Conservation (phyloP, 2,329 filamentous ascomycete species). For the Alternaria triticina region DNA sequence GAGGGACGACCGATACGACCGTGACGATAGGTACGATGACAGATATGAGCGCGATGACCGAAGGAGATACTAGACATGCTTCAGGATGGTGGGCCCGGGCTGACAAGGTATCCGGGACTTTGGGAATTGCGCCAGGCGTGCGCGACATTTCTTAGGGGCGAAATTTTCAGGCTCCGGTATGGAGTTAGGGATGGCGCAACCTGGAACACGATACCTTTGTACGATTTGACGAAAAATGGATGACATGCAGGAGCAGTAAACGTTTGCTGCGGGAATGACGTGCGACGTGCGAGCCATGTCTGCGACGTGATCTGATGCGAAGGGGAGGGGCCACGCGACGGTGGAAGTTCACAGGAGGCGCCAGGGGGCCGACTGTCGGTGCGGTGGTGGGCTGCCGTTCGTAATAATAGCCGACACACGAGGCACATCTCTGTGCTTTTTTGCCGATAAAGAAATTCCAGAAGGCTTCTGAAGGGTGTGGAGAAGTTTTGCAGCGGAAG, state of each 20-base stretch:
- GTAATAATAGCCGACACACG: conserved; percentile 2
- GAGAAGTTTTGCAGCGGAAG: background rate
- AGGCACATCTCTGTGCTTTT: conserved; percentile 4
- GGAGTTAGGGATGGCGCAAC: background rate
- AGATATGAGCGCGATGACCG: conserved; percentile 1
- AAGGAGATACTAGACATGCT: background rate
- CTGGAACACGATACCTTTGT: background rate
- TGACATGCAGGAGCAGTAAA: background rate
- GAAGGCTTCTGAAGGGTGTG: background rate
- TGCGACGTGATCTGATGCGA: conserved; percentile 22
- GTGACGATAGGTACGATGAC: conserved; percentile 10
- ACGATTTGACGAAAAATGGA: background rate
- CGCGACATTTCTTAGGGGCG: background rate
- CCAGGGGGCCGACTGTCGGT: conserved; percentile 1
- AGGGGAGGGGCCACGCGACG: conserved; percentile 11
- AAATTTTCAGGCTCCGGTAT: background rate
- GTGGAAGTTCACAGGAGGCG: conserved; percentile 9
- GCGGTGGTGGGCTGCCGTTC: conserved; percentile 4
- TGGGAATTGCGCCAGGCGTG: background rate
- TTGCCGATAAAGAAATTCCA: background rate
- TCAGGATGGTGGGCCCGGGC: background rate
- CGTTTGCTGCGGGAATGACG: conserved; percentile 14
- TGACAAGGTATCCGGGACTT: conserved; percentile 1
- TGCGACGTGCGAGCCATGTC: conserved; percentile 8
- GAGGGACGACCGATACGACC: conserved; percentile 2